phyloP scores from a whole-genome alignment of 2,329 filamentous ascomycete species.

The Penicillium sp. region DNA sequence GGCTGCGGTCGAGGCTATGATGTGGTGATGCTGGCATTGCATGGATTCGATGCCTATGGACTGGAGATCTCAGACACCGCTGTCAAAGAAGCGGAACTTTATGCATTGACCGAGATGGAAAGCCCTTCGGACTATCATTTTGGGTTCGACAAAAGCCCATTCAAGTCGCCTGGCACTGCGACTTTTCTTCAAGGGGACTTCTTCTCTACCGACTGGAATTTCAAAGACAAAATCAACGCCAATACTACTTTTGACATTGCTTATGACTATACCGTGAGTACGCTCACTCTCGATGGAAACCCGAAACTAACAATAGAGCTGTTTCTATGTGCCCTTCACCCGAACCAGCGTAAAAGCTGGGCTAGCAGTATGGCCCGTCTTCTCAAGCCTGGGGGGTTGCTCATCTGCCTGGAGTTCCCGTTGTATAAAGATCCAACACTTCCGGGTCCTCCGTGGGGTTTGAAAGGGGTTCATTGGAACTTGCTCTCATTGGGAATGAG shows the following conservation, averaged over 20 bases:
- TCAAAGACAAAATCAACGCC: conserved; percentile 19
- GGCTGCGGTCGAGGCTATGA: conserved; percentile 35
- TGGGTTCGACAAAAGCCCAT: background rate
- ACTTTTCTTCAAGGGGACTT: conserved; percentile 61
- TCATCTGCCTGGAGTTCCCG: conserved; percentile 50
- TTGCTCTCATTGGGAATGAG: conserved; percentile 27
- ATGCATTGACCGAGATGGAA: conserved; percentile 17
- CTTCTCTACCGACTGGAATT: conserved; percentile 56
- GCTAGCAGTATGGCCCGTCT: conserved; percentile 49
- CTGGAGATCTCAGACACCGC: conserved; percentile 28
- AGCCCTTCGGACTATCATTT: conserved; percentile 19
- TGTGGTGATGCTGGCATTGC: conserved; percentile 28
- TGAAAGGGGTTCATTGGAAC: conserved; percentile 36
- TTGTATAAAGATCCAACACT: conserved; percentile 34
- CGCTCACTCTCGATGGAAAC: background rate
- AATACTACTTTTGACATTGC: conserved; percentile 55
- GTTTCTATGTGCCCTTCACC: conserved; percentile 61
- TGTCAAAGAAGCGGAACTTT: conserved; percentile 18
- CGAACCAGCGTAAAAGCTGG: conserved; percentile 49
- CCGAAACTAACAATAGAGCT: conserved; percentile 22
- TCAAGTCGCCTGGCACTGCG: conserved; percentile 40
- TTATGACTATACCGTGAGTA: conserved; percentile 57
- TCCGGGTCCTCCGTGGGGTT: conserved; percentile 38
- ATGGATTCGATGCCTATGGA: conserved; percentile 29
- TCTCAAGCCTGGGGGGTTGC: conserved; percentile 46